A percentile compares a stretch with the other conserved stretches of the same genome.
Conservation (phyloP, 345 rosid species). For the Lepidium didymum region DNA sequence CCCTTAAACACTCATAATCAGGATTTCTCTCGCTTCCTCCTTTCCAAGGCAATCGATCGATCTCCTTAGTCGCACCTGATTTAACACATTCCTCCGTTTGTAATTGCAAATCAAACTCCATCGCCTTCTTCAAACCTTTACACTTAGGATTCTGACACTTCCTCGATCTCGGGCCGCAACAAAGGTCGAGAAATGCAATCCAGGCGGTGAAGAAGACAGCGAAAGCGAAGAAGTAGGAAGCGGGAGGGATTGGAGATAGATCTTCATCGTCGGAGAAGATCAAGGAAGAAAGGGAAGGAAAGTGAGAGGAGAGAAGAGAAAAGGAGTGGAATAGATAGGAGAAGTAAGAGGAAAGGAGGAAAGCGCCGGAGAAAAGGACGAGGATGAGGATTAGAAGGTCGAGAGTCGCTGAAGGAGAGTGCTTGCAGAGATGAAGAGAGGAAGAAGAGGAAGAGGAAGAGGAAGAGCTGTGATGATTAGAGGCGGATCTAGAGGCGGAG, state of each 20-base stretch:
- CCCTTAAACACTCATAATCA: conserved; percentile 82
- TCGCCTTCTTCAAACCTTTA: conserved; percentile 76
- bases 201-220: conserved; percentile 39
- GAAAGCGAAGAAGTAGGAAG: conserved; percentile 59
- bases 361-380: conserved; percentile 72
- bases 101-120: conserved; percentile 92
- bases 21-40: conserved; percentile 78
- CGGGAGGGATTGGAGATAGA: conserved; percentile 29
- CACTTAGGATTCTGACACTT: conserved; percentile 63
- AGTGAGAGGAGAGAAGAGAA: conserved; percentile 57
- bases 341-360: conserved; percentile 74
- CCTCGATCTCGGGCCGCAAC: conserved; percentile 66
- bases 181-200: conserved; percentile 40
- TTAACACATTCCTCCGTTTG: conserved; percentile 70
- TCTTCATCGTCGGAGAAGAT: conserved; percentile 24
- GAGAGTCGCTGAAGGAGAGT: conserved; percentile 84
- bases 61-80: conserved; percentile 46
- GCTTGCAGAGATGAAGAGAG: conserved; percentile 49
- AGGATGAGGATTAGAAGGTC: conserved; percentile 76
- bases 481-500: conserved; percentile 21
- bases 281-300: conserved; percentile 32
- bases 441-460: conserved; percentile 9
- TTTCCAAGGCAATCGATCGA: conserved; percentile 82
- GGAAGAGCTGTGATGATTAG: conserved; percentile 1
- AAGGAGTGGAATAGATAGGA: conserved; percentile 76